A percentile compares a stretch with the other conserved stretches of the same genome.
Evolutionary conservation across 2,329 filamentous ascomycete genomes (phyloP).

Genomic region (Paecilomyces sp.): DNA sequence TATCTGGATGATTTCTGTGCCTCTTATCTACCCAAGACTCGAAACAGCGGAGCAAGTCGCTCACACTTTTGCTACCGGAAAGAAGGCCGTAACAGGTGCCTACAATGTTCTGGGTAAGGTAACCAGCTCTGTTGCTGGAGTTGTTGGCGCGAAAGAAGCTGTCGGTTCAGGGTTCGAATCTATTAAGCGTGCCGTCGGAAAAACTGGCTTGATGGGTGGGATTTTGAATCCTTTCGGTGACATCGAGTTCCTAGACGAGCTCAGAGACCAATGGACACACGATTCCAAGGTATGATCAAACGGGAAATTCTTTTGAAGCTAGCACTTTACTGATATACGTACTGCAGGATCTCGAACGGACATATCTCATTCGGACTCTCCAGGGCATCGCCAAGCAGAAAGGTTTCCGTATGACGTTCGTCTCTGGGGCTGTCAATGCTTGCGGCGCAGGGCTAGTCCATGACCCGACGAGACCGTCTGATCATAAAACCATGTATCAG

Average conservation of each 20-base stretch:
- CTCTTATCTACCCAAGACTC: constrained; percentile 80
- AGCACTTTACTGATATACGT: neutral
- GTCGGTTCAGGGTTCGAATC: constrained; percentile 89
- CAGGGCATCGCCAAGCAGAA: constrained; percentile 95
- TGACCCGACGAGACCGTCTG: constrained; percentile 80
- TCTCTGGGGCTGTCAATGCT: constrained; percentile 83
- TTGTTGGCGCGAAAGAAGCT: constrained; percentile 89
- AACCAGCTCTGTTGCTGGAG: constrained; percentile 87
- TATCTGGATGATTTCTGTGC: constrained; percentile 91
- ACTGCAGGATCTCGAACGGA: constrained; percentile 75
- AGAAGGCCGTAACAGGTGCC: constrained; percentile 91
- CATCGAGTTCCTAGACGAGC: constrained; percentile 86
- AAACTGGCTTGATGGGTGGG: constrained; percentile 89
- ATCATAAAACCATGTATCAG: constrained; percentile 99
- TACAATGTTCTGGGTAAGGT: constrained; percentile 96
- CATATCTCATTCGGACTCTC: constrained; percentile 90
- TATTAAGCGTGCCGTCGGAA: constrained; percentile 94
- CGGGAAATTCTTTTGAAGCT: neutral
- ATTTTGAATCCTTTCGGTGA: constrained; percentile 95
- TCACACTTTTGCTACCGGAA: constrained; percentile 85
- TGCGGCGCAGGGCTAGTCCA: constrained; percentile 91
- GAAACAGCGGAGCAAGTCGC: constrained; percentile 89
- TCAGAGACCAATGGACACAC: constrained; percentile 97
- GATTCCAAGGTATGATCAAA: constrained; percentile 66
- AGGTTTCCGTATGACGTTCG: constrained; percentile 91